Percentiles rank a stretch among this genome's conserved stretches.
Evolutionary conservation across 2,329 filamentous ascomycete genomes (phyloP).

Genomic region (Ophiocordyceps robertsii): DNA sequence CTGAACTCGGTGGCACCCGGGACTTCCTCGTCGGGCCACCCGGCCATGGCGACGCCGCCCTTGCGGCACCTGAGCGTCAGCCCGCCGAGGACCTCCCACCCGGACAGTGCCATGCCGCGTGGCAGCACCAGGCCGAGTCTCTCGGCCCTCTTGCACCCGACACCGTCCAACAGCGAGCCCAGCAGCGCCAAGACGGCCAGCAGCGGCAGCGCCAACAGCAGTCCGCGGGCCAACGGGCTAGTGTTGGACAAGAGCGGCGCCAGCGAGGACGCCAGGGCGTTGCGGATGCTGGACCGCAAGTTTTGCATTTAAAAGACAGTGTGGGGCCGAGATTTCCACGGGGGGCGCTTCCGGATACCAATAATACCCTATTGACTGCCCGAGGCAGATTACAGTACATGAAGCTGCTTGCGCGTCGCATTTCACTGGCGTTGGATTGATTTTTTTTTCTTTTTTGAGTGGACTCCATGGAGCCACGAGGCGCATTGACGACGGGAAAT

Average conservation of each 20-base stretch:
- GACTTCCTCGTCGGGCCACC: conserved; percentile 11
- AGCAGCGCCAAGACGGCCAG: conserved; percentile 28
- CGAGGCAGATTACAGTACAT: not conserved
- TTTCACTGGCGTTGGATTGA: not conserved
- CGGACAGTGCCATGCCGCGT: conserved; percentile 13
- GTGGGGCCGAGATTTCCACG: no score
- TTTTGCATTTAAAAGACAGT: conserved; percentile 23
- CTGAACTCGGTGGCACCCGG: conserved; percentile 20
- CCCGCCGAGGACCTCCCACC: conserved; percentile 29
- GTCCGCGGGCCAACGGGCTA: conserved; percentile 14
- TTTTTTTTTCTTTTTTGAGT: not conserved
- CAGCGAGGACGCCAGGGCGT: conserved; percentile 49
- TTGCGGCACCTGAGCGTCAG: conserved; percentile 33
- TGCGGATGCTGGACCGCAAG: conserved; percentile 52
- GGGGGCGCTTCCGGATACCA: not conserved
- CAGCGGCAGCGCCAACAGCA: conserved; percentile 29
- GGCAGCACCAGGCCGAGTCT: conserved; percentile 28
- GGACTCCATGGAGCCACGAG: not conserved
- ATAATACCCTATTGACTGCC: not conserved
- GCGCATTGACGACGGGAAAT: not conserved
- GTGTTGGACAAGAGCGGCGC: conserved; percentile 27
- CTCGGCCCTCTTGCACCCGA: conserved; percentile 37
- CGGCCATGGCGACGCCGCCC: conserved; percentile 26
- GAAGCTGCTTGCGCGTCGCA: not conserved
- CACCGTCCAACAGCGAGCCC: conserved; percentile 30